phyloP scores from a whole-genome alignment of 2,329 filamentous ascomycete genomes.

The Trichoderma harzianum region DNA sequence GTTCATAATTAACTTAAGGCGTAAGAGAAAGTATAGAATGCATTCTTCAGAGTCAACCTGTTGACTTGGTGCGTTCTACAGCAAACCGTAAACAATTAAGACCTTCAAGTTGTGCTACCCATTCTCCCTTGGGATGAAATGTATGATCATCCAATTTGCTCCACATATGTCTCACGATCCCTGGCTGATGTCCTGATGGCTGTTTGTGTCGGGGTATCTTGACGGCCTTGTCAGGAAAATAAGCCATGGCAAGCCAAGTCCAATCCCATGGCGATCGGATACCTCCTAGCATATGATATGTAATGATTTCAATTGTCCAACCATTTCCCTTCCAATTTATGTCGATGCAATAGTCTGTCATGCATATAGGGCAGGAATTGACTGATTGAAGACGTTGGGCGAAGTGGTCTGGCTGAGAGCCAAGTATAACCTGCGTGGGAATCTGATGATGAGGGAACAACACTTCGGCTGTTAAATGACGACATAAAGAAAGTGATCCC shows the following conservation, averaged over 20 bases:
- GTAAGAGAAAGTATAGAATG: too few species aligned
- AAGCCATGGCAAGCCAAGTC: constrained; percentile 9
- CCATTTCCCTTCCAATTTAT: background rate
- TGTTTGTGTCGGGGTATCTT: background rate
- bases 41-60: too few species aligned
- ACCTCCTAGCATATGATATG: constrained; percentile 19
- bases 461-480: background rate
- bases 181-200: background rate
- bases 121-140: background rate
- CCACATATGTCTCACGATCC: background rate
- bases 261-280: constrained; percentile 17
- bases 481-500: background rate
- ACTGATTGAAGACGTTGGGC: background rate
- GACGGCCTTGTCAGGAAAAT: background rate
- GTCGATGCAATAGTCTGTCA: constrained; percentile 18
- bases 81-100: too few species aligned
- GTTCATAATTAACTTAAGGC: too few species aligned
- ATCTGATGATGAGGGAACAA: background rate
- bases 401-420: constrained; percentile 6
- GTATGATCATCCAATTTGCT: background rate
- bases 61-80: too few species aligned
- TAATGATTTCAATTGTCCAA: constrained; percentile 15
- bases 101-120: background rate
- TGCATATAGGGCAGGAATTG: constrained; percentile 18
- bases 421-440: background rate